Base-by-base conservation (phyloP, 176 grass and related monocot species). In the Tillandsia leiboldiana region DNA sequence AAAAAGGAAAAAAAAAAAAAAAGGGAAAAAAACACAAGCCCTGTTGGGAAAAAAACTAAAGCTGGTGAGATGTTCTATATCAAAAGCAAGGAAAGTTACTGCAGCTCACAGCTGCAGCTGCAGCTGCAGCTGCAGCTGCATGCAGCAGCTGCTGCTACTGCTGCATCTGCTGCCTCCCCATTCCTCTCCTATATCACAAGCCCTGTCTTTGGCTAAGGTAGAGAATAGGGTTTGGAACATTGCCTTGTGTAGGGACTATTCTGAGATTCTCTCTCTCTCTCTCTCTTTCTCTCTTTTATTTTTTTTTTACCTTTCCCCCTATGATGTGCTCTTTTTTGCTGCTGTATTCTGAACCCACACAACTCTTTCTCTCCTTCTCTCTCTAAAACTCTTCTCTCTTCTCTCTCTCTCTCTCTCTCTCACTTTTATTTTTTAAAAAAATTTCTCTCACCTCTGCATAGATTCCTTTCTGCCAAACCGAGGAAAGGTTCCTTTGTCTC, bases 401-500 rank as follows among this genome's bases (percentile, higher is more conserved):
- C 10, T 56, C 53, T 56, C 53, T 56, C 53, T 17, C 53, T 42
- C 53, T 42, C 53, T 61, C 56, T 20, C 14, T 61, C 33, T 29
- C 3, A 29, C 28, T 29, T 7, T 7, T 42, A 1, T 42, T 7
- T 42, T 7, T 42, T 0, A 7, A 0, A 42, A 42, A 42, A 7
- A 7, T 6, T 42, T 42, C 33, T 42, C 33, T 42, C 33, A 7
- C 33, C 4, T 42, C 56, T 61, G 56, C 56, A 61, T 61, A 61
- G 56, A 61, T 61, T 61, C 56, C 56, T 61, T 61, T 61, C 56
- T 61, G 56, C 14, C 56, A 61, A 61, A 61, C 56, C 56, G 56
- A 61, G 56, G 56, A 61, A 61, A 61, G 56, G 56, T 22, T 61
- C 56, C 56, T 61, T 23, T 61, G 56, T 61, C 56, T 61, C 15